phyloP scores from a whole-genome alignment of 192 early-diverging fungal genomes.

The Backusella macrospora region DNA sequence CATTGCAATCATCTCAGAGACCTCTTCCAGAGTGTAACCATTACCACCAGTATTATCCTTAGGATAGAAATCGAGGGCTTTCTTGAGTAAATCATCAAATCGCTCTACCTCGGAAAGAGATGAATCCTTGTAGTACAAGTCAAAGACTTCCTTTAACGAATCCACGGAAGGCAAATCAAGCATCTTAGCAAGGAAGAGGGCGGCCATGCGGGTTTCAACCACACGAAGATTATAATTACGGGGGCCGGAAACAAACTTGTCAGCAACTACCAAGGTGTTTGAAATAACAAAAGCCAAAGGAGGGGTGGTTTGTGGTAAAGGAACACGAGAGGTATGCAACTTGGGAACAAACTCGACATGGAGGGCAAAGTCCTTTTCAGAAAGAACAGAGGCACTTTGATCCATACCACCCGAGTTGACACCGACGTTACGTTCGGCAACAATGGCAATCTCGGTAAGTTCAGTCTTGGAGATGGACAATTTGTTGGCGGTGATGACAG shows the following conservation, averaged over 20 bases:
- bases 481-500: slow-evolving; percentile 60
- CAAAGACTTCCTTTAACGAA: slow-evolving; percentile 48
- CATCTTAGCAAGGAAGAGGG: slow-evolving; percentile 59
- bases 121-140: slow-evolving; percentile 45
- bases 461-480: slow-evolving; percentile 47
- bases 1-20: slow-evolving; percentile 42
- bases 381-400: slow-evolving; percentile 85
- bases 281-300: slow-evolving; percentile 82
- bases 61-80: slow-evolving; percentile 32
- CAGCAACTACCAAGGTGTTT: slow-evolving; percentile 81
- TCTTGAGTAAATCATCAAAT: slow-evolving; percentile 28
- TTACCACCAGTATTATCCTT: slow-evolving; percentile 40
- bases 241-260: slow-evolving; percentile 87
- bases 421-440: slow-evolving; percentile 78
- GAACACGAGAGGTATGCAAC: slow-evolving; percentile 61
- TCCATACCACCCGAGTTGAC: slow-evolving; percentile 86
- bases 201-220: slow-evolving; percentile 84
- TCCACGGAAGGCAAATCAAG: slow-evolving; percentile 46
- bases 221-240: slow-evolving; percentile 93
- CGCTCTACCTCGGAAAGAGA: slow-evolving; percentile 27
- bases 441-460: slow-evolving; percentile 74
- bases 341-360: slow-evolving; percentile 82
- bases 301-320: slow-evolving; percentile 58
- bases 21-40: slow-evolving; percentile 43
- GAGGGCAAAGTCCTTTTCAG: slow-evolving; percentile 63